Conservation (phyloP, 768 basidiomycete species). For the Gloeopeniophorella convolvens region DNA sequence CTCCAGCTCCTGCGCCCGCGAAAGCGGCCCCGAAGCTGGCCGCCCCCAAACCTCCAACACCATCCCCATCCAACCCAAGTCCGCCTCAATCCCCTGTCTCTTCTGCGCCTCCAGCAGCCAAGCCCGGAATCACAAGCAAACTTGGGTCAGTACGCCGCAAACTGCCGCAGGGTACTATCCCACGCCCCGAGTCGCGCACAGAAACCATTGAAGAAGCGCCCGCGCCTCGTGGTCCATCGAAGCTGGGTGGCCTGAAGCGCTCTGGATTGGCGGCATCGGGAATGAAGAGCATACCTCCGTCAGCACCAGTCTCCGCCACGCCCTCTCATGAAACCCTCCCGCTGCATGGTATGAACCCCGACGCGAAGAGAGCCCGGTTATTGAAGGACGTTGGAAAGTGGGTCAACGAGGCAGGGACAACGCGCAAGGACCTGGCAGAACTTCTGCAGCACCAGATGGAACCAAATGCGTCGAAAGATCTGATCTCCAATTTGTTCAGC, state of each 20-base stretch:
- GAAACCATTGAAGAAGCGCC: conserved; percentile 33
- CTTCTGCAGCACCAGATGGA: conserved; percentile 90
- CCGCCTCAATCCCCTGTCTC: conserved; percentile 42
- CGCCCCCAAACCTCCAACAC: conserved; percentile 21
- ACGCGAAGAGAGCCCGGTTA: conserved; percentile 59
- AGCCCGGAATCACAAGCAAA: conserved; percentile 40
- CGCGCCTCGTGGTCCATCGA: conserved; percentile 25
- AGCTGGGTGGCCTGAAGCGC: conserved; percentile 36
- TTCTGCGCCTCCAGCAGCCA: conserved; percentile 31
- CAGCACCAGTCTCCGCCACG: conserved; percentile 29
- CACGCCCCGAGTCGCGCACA: conserved; percentile 41
- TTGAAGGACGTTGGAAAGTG: conserved; percentile 74
- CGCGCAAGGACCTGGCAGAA: conserved; percentile 83
- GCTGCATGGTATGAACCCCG: conserved; percentile 49
- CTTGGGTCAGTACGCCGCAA: conserved; percentile 63
- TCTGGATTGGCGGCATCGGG: conserved; percentile 30
- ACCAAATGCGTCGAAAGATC: conserved; percentile 65
- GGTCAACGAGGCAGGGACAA: conserved; percentile 81
- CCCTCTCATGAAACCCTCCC: conserved; percentile 25
- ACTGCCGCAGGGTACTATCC: conserved; percentile 50
- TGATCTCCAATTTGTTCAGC: conserved; percentile 79
- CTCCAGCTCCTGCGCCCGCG: conserved; percentile 23
- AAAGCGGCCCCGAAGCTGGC: conserved; percentile 19
- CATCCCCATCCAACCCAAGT: conserved; percentile 27
- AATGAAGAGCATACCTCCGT: conserved; percentile 28